Conservation (phyloP, 2,329 filamentous ascomycete species). For the Pestalotiopsis fici region DNA sequence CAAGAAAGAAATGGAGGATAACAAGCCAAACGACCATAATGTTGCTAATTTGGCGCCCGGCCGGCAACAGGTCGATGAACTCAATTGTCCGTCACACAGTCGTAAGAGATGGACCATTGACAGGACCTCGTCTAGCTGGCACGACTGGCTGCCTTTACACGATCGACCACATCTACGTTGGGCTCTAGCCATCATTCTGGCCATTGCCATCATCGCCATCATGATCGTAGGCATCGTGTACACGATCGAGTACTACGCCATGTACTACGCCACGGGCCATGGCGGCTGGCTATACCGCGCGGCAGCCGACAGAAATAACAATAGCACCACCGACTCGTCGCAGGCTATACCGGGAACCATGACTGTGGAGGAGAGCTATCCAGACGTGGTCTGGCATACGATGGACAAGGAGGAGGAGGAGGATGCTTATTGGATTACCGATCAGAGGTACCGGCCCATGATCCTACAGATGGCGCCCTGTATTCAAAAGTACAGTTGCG, state of each 20-base stretch:
- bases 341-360: not conserved
- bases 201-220: conserved; percentile 18
- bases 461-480: not conserved
- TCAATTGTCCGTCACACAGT: conserved; percentile 17
- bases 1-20: not conserved
- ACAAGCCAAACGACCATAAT: not conserved
- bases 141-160: conserved; percentile 19
- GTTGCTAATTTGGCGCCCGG: not conserved
- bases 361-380: not conserved
- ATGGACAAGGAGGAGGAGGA: not conserved
- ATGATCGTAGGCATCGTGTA: conserved; percentile 22
- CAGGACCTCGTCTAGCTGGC: conserved; percentile 18
- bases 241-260: conserved; percentile 20
- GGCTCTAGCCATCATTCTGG: conserved; percentile 17
- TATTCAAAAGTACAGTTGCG: conserved; percentile 11
- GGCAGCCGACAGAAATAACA: not conserved
- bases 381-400: not conserved
- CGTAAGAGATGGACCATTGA: conserved; percentile 16
- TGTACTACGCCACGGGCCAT: conserved; percentile 17
- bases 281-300: conserved; percentile 9
- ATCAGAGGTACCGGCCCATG: conserved; percentile 2
- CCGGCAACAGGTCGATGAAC: not conserved
- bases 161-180: conserved; percentile 21
- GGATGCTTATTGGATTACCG: conserved; percentile 8
- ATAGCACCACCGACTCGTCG: not conserved